Evolutionary conservation across 116 monocot species (phyloP), one percentile per base, ranked within the genome.

Genomic region (Cymodocea nodosa): DNA sequence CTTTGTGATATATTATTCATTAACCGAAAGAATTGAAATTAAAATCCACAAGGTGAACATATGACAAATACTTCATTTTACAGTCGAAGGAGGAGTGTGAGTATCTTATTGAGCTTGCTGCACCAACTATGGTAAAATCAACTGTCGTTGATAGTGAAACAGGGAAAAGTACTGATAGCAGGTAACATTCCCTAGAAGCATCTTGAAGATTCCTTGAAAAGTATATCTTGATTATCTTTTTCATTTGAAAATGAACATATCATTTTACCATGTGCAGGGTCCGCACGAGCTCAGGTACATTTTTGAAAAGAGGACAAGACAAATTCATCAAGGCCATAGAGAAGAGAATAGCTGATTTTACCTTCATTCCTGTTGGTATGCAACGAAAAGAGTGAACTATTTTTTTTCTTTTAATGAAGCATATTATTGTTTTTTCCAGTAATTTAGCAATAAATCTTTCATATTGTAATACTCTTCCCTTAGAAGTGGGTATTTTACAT

Each of bases 41-140:
- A 37, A n/a, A n/a, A n/a, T 6, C 37, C 37, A 37, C 6, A 37
- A 2, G 37, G 37, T 37, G 37, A 37, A 4, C 2, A 37, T 4
- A 6, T 37, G 6, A 6, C 37, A 37, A 37, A 37, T 44, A 44
- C 44, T 14, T 40, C 54, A 2, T 37, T 70, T 49, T 75, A 16
- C 71, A 85, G 85, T 76, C 85, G 7, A 76, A 76, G 57, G 77
- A 76, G 65, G 85, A 86, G n/a, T 86, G 86, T 55, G 75, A 79
- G 2, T 64, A 86, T 62, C 68, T 86, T n/a, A 86, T 82, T 50
- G 52, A 77, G 62, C 68, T 82, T 17, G 86, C 86, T 55, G 72
- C 77, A 66, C 82, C 86, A 75, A 63, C 67, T 63, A 80, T 86
- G 86, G 66, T 65, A 65, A 86, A 80, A 72, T 86, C 86, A 50